These are phyloP conservation scores for Aspergillus caelatus DNA, from an alignment of 2,329 filamentous ascomycete species.

Conservation along the genomic window DNA sequence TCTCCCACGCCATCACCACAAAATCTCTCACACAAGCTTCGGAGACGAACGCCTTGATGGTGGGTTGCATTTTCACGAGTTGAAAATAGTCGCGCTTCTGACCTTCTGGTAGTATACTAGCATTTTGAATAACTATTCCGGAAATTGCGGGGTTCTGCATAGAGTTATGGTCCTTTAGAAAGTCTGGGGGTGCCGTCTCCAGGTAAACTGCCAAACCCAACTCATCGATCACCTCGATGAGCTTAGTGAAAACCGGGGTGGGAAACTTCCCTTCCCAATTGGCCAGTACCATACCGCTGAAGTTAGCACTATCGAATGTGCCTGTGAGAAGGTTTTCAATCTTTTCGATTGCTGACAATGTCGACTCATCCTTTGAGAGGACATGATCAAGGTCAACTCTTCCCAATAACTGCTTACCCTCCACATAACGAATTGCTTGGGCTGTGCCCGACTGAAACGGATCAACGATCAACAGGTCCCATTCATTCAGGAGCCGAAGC, in stretches of 20 bases:
- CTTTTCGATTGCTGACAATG: constrained; percentile 30
- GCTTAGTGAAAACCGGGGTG: constrained; percentile 29
- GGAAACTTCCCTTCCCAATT: constrained; percentile 43
- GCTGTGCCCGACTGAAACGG: constrained; percentile 41
- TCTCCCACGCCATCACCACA: constrained; percentile 50
- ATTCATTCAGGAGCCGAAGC: constrained; percentile 41
- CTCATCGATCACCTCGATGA: constrained; percentile 37
- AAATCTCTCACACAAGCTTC: constrained; percentile 50
- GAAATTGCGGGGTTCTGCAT: constrained; percentile 39
- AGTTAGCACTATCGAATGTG: constrained; percentile 31
- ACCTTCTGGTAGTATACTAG: constrained; percentile 44
- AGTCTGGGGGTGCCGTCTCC: constrained; percentile 45
- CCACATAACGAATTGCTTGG: constrained; percentile 32
- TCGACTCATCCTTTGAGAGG: constrained; percentile 24
- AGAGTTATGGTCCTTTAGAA: constrained; percentile 39
- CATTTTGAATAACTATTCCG: constrained; percentile 47
- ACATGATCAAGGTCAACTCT: constrained; percentile 34
- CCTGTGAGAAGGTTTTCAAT: constrained; percentile 31
- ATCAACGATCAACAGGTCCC: constrained; percentile 50
- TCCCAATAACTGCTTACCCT: constrained; percentile 31
- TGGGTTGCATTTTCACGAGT: constrained; percentile 43
- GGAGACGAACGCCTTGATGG: constrained; percentile 50
- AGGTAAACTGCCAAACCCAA: constrained; percentile 48
- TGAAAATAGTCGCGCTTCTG: constrained; percentile 50
- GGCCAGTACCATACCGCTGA: constrained; percentile 47